phyloP scores from a whole-genome alignment of 495 filamentous ascomycete species.

The Copromyces sp. region DNA sequence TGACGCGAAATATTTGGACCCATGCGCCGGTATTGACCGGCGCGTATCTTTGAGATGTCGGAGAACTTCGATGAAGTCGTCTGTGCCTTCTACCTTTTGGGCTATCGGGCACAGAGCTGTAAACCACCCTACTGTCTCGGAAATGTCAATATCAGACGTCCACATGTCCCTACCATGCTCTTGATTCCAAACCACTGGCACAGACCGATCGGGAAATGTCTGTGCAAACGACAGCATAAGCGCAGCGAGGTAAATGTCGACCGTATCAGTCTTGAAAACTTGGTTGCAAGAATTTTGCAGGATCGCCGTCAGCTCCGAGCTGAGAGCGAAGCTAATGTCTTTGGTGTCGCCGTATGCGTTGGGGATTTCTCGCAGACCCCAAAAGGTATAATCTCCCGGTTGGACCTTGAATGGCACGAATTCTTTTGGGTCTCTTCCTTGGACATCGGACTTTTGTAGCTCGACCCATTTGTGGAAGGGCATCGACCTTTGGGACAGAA shows the following conservation, averaged over 20 bases:
- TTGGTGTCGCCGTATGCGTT: constrained; percentile 37
- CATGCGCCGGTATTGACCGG: constrained; percentile 19
- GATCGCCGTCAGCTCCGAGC: constrained; percentile 30
- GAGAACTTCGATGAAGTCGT: constrained; percentile 33
- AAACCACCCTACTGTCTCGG: constrained; percentile 42
- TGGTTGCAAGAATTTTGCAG: constrained; percentile 34
- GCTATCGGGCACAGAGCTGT: constrained; percentile 33
- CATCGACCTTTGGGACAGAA: constrained; percentile 32
- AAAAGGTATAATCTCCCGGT: constrained; percentile 32
- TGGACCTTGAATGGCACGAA: constrained; percentile 24
- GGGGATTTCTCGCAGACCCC: constrained; percentile 32
- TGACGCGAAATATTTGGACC: constrained; percentile 24
- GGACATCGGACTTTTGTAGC: constrained; percentile 26
- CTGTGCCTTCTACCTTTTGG: constrained; percentile 21
- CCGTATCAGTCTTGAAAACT: constrained; percentile 34
- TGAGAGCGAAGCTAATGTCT: constrained; percentile 32
- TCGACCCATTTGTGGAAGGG: constrained; percentile 57
- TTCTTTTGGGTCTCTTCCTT: constrained; percentile 12
- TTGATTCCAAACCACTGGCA: constrained; percentile 46
- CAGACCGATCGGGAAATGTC: constrained; percentile 40
- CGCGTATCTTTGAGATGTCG: constrained; percentile 32
- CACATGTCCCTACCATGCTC: constrained; percentile 33
- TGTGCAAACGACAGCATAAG: constrained; percentile 40
- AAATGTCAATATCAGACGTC: constrained; percentile 29
- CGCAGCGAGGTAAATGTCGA: constrained; percentile 39